These are phyloP conservation scores for Sophora flavescens DNA, from an alignment of 306 rosid species.

Conservation along the genomic window DNA sequence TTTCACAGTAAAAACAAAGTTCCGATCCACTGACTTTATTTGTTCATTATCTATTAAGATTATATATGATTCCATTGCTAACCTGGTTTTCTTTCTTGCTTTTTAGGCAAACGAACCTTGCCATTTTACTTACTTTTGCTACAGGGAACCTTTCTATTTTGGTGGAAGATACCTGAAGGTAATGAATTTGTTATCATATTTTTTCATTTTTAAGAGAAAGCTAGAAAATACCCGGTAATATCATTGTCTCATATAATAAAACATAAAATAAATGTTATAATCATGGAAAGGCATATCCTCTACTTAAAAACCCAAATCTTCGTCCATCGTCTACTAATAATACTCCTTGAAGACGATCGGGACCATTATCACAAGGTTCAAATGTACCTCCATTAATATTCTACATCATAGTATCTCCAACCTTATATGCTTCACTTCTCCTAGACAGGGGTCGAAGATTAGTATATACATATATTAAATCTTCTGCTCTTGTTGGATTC, in stretches of 20 bases:
- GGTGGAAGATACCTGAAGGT: constrained; percentile 96
- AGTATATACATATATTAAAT: no score
- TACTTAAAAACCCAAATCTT: no score
- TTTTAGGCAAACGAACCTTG: constrained; percentile 72
- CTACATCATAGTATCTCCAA: no score
- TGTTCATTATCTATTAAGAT: constrained; percentile 19
- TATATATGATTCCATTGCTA: constrained; percentile 38
- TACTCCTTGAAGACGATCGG: no score
- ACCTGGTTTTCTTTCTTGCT: constrained; percentile 22
- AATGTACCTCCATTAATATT: no score
- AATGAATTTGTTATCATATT: constrained; percentile 25
- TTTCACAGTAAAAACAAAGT: constrained; percentile 16
- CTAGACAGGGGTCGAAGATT: no score
- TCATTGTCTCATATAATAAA: background rate
- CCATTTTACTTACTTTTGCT: constrained; percentile 59
- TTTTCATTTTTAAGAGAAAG: background rate
- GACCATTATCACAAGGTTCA: no score
- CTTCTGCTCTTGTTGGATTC: no score
- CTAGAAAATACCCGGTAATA: background rate
- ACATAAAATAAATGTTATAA: no score
- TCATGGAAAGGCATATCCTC: no score
- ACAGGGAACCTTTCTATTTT: constrained; percentile 67
- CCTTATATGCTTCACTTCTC: no score
- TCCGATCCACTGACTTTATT: constrained; percentile 5
- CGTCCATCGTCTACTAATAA: background rate